These are phyloP conservation scores for Cudoniella acicularis DNA, from an alignment of 495 filamentous ascomycete species.

Conservation along the genomic window DNA sequence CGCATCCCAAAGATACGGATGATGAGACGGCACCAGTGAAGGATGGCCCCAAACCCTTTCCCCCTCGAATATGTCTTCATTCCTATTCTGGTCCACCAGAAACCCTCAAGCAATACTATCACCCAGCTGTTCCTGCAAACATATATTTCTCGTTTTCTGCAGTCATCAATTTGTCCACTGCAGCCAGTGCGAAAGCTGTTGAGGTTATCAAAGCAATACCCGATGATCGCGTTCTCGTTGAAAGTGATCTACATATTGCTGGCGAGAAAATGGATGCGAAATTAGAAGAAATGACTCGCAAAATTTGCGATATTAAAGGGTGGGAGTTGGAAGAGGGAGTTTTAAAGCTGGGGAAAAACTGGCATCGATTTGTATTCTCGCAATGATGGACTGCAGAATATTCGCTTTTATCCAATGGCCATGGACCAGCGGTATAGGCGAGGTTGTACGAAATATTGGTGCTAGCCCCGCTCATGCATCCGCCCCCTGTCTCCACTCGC, in stretches of 20 bases:
- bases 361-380: conserved; percentile 68
- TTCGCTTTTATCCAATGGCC: no score
- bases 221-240: conserved; percentile 73
- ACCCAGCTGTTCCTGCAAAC: conserved; percentile 67
- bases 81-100: conserved; percentile 84
- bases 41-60: conserved; percentile 53
- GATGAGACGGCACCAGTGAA: conserved; percentile 14
- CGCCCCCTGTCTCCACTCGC: no score
- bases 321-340: conserved; percentile 76
- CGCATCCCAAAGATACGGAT: conserved; percentile 34
- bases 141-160: conserved; percentile 89
- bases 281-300: conserved; percentile 68
- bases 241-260: conserved; percentile 88
- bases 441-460: no score
- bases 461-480: no score
- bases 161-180: conserved; percentile 71
- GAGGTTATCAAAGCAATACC: conserved; percentile 73
- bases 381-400: background rate
- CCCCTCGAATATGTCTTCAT: conserved; percentile 89
- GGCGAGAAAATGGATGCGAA: conserved; percentile 76
- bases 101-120: conserved; percentile 71
- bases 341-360: conserved; percentile 68
- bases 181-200: conserved; percentile 46
- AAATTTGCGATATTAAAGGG: conserved; percentile 71
- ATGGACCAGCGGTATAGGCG: no score